phyloP scores from a whole-genome alignment of 306 rosid species.

The Hippophae gyantsensis region DNA sequence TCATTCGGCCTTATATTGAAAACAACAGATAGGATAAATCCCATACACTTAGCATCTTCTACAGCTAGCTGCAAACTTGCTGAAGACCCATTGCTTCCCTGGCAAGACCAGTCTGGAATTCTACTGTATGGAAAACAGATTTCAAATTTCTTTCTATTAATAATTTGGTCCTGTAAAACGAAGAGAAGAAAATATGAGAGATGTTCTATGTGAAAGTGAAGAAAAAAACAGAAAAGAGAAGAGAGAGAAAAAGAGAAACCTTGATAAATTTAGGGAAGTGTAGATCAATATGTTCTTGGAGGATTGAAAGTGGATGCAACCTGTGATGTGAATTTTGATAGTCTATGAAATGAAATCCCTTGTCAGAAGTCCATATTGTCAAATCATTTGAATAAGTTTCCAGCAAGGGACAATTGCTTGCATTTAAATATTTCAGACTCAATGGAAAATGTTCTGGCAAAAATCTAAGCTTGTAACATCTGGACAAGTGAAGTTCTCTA shows the following conservation, averaged over 20 bases:
- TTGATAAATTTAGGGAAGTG: background rate
- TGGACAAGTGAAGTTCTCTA: conserved; percentile 1
- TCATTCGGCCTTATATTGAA: no score
- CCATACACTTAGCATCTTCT: no score
- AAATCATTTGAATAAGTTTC: background rate
- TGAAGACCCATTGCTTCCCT: background rate
- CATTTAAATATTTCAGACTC: background rate
- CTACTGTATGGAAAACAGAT: background rate
- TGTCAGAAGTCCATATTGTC: conserved; percentile 5
- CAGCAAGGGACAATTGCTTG: conserved; percentile 11
- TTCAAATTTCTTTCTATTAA: background rate
- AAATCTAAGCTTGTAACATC: conserved; percentile 7
- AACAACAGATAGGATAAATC: no score
- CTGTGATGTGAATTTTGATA: background rate
- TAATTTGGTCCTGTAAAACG: background rate
- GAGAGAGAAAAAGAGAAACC: conserved; percentile 7
- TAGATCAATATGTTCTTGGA: background rate
- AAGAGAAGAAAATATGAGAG: background rate
- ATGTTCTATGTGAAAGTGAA: no score
- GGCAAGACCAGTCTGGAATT: conserved; percentile 4
- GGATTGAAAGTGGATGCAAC: background rate
- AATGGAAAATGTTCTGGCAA: conserved; percentile 9
- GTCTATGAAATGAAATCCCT: conserved; percentile 6
- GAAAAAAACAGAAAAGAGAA: background rate
- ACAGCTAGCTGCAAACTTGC: background rate